Conservation (phyloP, 805 yeast genomes). For the Suhomyces sp. region DNA sequence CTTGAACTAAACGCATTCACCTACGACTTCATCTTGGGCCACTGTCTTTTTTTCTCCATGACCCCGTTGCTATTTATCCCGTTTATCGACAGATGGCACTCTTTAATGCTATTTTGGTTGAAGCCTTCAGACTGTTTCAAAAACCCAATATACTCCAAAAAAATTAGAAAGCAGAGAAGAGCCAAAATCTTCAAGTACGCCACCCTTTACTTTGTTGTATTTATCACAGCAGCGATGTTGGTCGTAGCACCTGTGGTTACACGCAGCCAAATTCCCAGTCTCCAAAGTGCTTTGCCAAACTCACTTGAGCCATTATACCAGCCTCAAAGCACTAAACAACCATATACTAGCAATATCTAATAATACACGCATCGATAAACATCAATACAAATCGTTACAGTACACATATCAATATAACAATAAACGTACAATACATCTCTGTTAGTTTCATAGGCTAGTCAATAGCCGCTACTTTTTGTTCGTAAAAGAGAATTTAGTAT, state of each 20-base stretch:
- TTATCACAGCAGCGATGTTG: conserved; percentile 20
- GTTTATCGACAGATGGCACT: conserved; percentile 46
- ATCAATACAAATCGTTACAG: too few relatives aligned
- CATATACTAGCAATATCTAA: too few relatives aligned
- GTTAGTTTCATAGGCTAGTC: too few relatives aligned
- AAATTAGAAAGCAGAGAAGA: conserved; percentile 31
- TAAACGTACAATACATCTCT: too few relatives aligned
- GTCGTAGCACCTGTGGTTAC: conserved; percentile 48
- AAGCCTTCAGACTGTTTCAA: conserved; percentile 35
- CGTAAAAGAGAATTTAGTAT: too few relatives aligned
- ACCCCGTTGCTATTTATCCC: conserved; percentile 45
- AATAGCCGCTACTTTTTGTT: too few relatives aligned
- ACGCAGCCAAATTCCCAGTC: conserved; percentile 8
- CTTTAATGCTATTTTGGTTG: conserved; percentile 50
- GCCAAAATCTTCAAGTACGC: conserved; percentile 42
- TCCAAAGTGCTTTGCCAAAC: conserved; percentile 7
- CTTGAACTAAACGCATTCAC: conserved; percentile 46
- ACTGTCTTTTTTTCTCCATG: conserved; percentile 36
- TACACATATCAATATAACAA: neutral
- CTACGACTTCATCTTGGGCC: conserved; percentile 48
- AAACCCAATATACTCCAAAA: conserved; percentile 37
- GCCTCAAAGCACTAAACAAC: neutral
- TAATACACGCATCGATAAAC: too few relatives aligned
- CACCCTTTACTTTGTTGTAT: conserved; percentile 41
- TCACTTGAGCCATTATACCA: neutral